These are phyloP conservation scores for Penicillium brevicompactum DNA, from an alignment of 2,329 filamentous ascomycete species.

Conservation along the genomic window DNA sequence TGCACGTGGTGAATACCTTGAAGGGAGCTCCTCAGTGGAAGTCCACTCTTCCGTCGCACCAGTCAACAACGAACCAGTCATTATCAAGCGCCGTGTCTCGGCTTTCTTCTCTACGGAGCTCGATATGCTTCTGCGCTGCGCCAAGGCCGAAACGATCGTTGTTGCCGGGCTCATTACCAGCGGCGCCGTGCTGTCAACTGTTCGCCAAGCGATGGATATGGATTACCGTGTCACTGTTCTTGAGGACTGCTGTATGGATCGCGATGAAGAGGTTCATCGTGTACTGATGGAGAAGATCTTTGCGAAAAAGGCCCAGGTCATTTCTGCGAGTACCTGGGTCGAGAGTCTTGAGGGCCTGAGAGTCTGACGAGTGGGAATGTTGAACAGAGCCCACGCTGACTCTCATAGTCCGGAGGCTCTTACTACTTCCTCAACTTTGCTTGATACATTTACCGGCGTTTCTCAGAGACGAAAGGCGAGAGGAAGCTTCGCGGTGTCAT, in stretches of 20 bases:
- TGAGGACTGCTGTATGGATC: slow-evolving; percentile 40
- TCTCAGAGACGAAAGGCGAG: too few species aligned
- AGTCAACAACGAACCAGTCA: slow-evolving; percentile 28
- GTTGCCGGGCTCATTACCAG: slow-evolving; percentile 39
- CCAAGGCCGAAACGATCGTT: slow-evolving; percentile 31
- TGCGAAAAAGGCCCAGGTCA: slow-evolving; percentile 29
- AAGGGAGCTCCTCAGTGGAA: slow-evolving; percentile 24
- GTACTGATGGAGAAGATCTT: slow-evolving; percentile 39
- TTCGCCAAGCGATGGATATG: slow-evolving; percentile 38
- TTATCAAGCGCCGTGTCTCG: slow-evolving; percentile 41
- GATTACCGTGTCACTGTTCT: slow-evolving; percentile 40
- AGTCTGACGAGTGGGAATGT: too few species aligned
- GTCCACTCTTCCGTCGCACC: slow-evolving; percentile 24
- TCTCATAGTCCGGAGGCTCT: too few species aligned
- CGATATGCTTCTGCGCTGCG: slow-evolving; percentile 36
- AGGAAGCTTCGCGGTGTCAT: too few species aligned
- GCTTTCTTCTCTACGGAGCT: slow-evolving; percentile 40
- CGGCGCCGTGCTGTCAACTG: slow-evolving; percentile 42
- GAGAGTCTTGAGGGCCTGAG: neutral
- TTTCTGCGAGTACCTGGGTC: slow-evolving; percentile 33
- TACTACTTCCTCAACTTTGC: too few species aligned
- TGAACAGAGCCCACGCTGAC: neutral
- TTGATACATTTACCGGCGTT: too few species aligned
- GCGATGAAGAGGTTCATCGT: slow-evolving; percentile 34
- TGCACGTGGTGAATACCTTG: slow-evolving; percentile 24